Conservation (phyloP, 2,329 filamentous ascomycete species). For the Colletotrichum sp. region DNA sequence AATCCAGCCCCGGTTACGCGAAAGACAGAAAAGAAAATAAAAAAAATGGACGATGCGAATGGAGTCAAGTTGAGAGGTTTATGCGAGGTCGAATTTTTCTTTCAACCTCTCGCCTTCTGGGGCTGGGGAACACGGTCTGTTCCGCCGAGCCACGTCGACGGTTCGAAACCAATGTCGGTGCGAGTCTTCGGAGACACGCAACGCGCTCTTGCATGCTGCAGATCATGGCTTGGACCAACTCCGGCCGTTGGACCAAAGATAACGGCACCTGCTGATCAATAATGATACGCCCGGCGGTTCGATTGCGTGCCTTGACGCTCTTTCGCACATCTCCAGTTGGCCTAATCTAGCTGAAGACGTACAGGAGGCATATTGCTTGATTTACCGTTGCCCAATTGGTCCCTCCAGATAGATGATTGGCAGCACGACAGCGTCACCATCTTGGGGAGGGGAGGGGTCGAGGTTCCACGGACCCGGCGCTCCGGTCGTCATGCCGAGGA, state of each 20-base stretch:
- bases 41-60: not conserved
- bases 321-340: not conserved
- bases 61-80: not conserved
- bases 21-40: not conserved
- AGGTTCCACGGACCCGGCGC: constrained; percentile 14
- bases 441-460: not conserved
- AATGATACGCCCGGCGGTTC: not conserved
- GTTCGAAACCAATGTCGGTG: not conserved
- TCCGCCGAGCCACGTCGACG: not conserved
- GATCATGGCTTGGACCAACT: not conserved
- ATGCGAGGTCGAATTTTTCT: not conserved
- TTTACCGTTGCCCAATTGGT: not conserved
- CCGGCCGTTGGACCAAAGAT: not conserved
- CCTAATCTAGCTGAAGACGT: not conserved
- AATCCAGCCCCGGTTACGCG: not conserved
- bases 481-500: constrained; percentile 1
- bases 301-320: not conserved
- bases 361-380: constrained; percentile 3
- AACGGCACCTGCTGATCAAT: not conserved
- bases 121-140: not conserved
- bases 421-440: not conserved
- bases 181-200: not conserved
- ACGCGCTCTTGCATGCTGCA: not conserved
- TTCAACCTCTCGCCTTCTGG: not conserved
- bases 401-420: not conserved